Base-by-base conservation (phyloP, 1,139 yeast species). In the Pichia cactophila region DNA sequence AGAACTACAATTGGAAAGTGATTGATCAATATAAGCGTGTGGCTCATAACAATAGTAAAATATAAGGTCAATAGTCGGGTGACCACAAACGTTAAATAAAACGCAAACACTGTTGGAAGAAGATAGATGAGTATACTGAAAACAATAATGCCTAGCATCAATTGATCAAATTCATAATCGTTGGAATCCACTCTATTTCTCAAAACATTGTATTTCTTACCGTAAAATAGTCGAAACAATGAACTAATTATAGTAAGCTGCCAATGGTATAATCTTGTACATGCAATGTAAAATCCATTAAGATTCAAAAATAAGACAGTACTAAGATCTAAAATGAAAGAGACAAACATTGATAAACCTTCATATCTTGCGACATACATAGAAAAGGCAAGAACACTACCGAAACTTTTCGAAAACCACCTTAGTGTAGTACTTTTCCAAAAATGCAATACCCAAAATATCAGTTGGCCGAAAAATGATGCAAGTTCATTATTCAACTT, bases 401-500 rank as follows among this genome's bases (percentile, higher is more conserved):
- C 52, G 1, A 55, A 45, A 41, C 56, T 44, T 8, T 17, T 11
- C 8, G 48, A 45, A 20, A 60, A 38, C 20, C 36, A 42, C 66
- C 72, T 44, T 56, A 69, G 45, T 26, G 63, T 60, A 4, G 55
- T 44, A 11, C 40, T 52, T 52, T 75, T 75, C 85, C 95, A 87
- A 57, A 84, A 78, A 48, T 77, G 78, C 43, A 90, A 74, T 9
- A 90, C 85, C 97, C 97, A 92, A 29, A 85, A 63, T 57, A 86
- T 85, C 46, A 94, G 69, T 51, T 89, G 96, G 26, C 96, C 96
- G 64, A 90, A 74, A 60, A 94, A 94, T 29, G 73, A 75, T 0
- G 97, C 90, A 36, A 94, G 71, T 61, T 89, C 97, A 50, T 81
- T 83, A 65, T 94, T 94, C 51, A 94, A 75, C 62, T 94, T 94